Evolutionary conservation across 352 stramenopile species (phyloP), one percentile per base, ranked within the genome.

Genomic region (Phytophthora palmivora): DNA sequence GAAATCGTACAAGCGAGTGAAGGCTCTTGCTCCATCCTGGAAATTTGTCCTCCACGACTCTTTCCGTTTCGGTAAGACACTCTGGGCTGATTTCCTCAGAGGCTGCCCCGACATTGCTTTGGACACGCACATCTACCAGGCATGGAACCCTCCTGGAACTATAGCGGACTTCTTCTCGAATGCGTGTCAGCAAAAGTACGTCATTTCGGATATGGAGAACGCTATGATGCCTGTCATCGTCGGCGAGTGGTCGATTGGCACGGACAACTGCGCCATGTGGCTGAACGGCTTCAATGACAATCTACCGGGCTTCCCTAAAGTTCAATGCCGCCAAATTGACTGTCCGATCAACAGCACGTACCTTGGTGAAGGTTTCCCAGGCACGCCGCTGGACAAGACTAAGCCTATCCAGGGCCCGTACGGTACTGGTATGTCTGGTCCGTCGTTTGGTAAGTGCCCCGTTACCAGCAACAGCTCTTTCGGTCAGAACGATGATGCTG

Each of bases 41-140:
- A 98, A 98, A 68, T 98, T 98, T 60, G 84, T 98, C 48, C 92
- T 98, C 52, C 95, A 98, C 78, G 95, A 99, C 79, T 98, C 91
- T 43, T 99, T 99, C 79, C 87, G 93, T 24, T 98, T 99, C 50
- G 79, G 76, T 18, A 47, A 90, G 11, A 45, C 79, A 32, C 85
- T 82, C 62, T 94, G 83, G 83, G 76, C 70, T 49, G 49, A 82
- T 8, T 94, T 95, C 63, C 86, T 94, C 64, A 82, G 80, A 58
- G 71, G 74, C 2, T 98, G 95, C 66, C 92, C 94, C 14, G 95
- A 98, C 66, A 96, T 97, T 63, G 94, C 92, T 11, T 67, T 99
- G 10, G 96, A 99, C 67, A 98, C 94, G 45, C 96, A 99, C 76
- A 98, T 98, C 49, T 99, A 98, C 72, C 95, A 99, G 74, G 88